Evolutionary conservation across 2,329 filamentous ascomycete genomes (phyloP), one percentile per base, ranked within the genome.

Genomic region (Eutypa lata): DNA sequence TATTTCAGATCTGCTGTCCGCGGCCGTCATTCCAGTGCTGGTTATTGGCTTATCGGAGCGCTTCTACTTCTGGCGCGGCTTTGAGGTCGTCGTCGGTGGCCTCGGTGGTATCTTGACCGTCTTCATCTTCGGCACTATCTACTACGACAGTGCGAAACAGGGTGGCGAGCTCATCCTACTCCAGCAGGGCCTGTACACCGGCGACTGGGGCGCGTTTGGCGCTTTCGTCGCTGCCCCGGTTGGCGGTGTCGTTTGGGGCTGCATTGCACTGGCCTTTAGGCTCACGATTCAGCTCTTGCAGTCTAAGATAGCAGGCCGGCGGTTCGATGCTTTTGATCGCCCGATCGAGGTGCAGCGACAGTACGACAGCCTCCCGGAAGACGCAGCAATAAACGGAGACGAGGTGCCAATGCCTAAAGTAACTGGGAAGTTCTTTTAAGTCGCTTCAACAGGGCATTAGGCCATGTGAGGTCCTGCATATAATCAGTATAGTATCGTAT

Each of bases 121-220:
- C 56, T 94, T 92, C 73, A 78, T 93, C 63, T 94, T 92, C 60
- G 90, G 90, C 4, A 77, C 86, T 14, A 81, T 91, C 55, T 94
- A 92, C 75, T 92, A 89, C 65, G 87, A 86, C 46, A 79, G 84
- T 63, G 84, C 82, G 1, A 66, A 76, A 50, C 64, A 77, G 7
- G 90, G 87, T 5, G 86, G 79, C 1, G 77, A 86, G 53, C 80
- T 94, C 51, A 79, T 94, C 48, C 74, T 93, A 24, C 73, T 94
- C 13, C 79, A 90, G 66, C 77, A 86, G 58, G 90, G 90, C 0
- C 75, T 94, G 19, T 94, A 92, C 69, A 82, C 77, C 1, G 78
- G 85, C 47, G 89, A 93, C 68, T 94, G 90, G 90, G 87, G 84
- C 57, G 88, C 82, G 2, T 94, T 94, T 68, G 90, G 89, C 61